Conservation (phyloP, 106 monocot genomes). For the Dioscorea alata region DNA sequence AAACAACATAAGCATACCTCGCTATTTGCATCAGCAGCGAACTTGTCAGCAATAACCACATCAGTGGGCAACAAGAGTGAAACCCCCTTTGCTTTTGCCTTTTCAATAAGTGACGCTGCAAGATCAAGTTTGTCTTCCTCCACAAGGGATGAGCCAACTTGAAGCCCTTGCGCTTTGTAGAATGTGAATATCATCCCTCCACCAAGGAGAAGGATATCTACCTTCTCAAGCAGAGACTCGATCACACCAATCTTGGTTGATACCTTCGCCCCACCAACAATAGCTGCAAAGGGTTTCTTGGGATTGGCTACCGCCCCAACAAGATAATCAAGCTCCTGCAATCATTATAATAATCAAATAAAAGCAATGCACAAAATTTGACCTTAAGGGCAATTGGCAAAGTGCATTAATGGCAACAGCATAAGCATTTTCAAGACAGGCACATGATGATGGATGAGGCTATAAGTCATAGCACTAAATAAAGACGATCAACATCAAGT, state of each 20-base stretch:
- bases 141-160: slow-evolving; percentile 56
- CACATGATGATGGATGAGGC: too few relatives aligned
- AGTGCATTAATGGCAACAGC: too few relatives aligned
- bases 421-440: too few relatives aligned
- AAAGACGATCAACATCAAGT: too few relatives aligned
- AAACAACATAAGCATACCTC: slow-evolving; percentile 17
- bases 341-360: too few relatives aligned
- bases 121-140: slow-evolving; percentile 60
- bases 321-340: slow-evolving; percentile 58
- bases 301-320: slow-evolving; percentile 58
- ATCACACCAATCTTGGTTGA: slow-evolving; percentile 73
- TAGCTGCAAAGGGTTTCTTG: slow-evolving; percentile 59
- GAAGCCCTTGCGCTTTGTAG: slow-evolving; percentile 53
- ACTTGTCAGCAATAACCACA: slow-evolving; percentile 62
- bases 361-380: too few relatives aligned
- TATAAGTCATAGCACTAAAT: too few relatives aligned
- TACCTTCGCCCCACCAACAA: slow-evolving; percentile 68
- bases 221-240: slow-evolving; percentile 47
- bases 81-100: slow-evolving; percentile 58
- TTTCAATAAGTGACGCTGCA: slow-evolving; percentile 46
- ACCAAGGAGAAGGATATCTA: slow-evolving; percentile 51
- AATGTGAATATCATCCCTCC: slow-evolving; percentile 75
- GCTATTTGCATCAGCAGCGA: slow-evolving; percentile 61
- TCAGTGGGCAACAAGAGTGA: slow-evolving; percentile 56
- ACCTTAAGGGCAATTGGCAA: too few relatives aligned